Percentiles rank a stretch among this genome's conserved stretches.
These are phyloP conservation scores for Phragmites australis DNA, from an alignment of 176 grass and related monocot species.

Conservation along the genomic window DNA sequence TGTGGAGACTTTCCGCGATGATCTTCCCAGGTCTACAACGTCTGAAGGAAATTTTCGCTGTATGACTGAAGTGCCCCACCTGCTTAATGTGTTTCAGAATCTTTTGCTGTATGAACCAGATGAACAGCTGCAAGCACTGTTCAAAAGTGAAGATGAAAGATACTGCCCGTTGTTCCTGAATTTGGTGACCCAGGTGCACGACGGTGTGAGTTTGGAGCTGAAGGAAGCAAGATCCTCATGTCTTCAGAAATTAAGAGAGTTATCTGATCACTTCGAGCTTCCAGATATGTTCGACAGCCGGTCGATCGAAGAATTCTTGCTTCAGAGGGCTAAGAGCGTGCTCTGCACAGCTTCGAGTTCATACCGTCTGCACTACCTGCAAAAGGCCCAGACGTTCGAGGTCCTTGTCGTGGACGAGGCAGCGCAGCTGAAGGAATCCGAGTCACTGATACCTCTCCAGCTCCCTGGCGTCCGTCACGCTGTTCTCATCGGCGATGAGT, in stretches of 20 bases:
- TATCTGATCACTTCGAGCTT: slow-evolving; percentile 36
- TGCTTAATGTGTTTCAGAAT: slow-evolving; percentile 15
- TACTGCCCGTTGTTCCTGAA: background rate
- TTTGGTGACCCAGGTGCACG: background rate
- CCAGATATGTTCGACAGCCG: slow-evolving; percentile 21
- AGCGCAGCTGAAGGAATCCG: slow-evolving; percentile 74
- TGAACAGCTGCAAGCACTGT: slow-evolving; percentile 18
- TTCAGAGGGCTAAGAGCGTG: slow-evolving; percentile 43
- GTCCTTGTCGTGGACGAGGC: slow-evolving; percentile 78
- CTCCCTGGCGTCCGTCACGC: slow-evolving; percentile 44
- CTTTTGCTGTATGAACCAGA: slow-evolving; percentile 1
- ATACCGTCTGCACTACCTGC: slow-evolving; percentile 25
- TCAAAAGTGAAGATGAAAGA: background rate
- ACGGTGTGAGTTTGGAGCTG: slow-evolving; percentile 14
- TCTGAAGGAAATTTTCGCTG: slow-evolving; percentile 10
- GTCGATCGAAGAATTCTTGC: slow-evolving; percentile 36
- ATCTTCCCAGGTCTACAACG: slow-evolving; percentile 48
- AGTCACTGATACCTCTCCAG: slow-evolving; percentile 66
- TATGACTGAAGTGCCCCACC: background rate
- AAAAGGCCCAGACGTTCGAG: slow-evolving; percentile 33
- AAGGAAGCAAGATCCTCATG: slow-evolving; percentile 25
- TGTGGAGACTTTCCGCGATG: slow-evolving; percentile 14
- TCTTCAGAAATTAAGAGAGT: background rate
- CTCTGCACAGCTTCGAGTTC: slow-evolving; percentile 69
- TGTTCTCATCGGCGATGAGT: slow-evolving; percentile 73